Evolutionary conservation across 306 rosid species (phyloP), one percentile per base, ranked within the genome.

Genomic region (Cucumis cinereus): DNA sequence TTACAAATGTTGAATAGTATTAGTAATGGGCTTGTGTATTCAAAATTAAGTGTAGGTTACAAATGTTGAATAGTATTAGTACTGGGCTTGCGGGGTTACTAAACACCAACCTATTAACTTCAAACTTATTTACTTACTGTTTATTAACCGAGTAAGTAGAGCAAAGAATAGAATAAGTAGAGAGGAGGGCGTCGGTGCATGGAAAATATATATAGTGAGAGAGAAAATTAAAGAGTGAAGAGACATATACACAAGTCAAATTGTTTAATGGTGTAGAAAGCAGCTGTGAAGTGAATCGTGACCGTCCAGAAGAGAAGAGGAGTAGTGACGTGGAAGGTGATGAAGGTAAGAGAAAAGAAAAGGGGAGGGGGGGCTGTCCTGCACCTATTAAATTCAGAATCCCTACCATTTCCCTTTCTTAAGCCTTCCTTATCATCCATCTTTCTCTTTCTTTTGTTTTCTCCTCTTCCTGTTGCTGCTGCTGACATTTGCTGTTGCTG

Each of bases 121-220:
- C 35, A 30, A 30, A 30, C 35, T 30, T 30, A 30, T 30, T 30
- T 30, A 30, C 35, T 30, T 30, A 30, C 5, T 2, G 4, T 4
- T 30, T 30, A 30, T 30, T 30, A 30, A 30, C 35, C 4, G 35
- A 30, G 35, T 30, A 30, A 30, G 35, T 30, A 30, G 35, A 30
- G 35, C 35, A 30, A 3, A 30, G 35, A 30, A 30, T 2, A 30
- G 35, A 30, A 13, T 47, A 4, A 60, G 10, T 10, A 2, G 19
- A n/a, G 7, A 30, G 16, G 40, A 12, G 22, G 40, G 59, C 76
- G 76, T 71, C 76, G 76, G 76, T 71, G 76, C 76, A 71, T 71
- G 76, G 24, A 26, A 15, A 47, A 50, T 50, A 50, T 45, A 69
- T 43, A 43, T 9, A 5, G 53, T 40, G 11, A 20, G 12, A 30